Conservation (phyloP, 2,329 filamentous ascomycete genomes). For the Alternaria triticina region DNA sequence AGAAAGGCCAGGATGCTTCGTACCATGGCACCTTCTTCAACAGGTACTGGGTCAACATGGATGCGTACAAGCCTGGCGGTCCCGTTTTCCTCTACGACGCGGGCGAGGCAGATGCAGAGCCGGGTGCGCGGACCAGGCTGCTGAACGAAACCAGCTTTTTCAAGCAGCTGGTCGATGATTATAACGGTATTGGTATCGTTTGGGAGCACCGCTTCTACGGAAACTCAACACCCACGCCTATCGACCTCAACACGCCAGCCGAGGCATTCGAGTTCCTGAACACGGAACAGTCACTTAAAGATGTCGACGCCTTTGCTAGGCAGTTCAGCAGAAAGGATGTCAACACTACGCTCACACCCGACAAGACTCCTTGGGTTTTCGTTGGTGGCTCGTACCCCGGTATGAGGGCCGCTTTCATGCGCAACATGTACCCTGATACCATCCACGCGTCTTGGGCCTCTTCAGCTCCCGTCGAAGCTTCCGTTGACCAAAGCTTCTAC, state of each 20-base stretch:
- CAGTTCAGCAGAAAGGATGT: constrained; percentile 48
- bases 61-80: constrained; percentile 43
- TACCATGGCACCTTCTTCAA: constrained; percentile 43
- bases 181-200: constrained; percentile 46
- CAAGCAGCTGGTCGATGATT: constrained; percentile 46
- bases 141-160: constrained; percentile 43
- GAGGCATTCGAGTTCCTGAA: constrained; percentile 47
- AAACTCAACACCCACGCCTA: constrained; percentile 46
- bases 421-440: constrained; percentile 47
- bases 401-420: constrained; percentile 49
- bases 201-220: constrained; percentile 54
- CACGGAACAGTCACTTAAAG: constrained; percentile 51
- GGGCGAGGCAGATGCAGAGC: constrained; percentile 42
- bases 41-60: constrained; percentile 46
- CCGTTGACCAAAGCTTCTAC: constrained; percentile 58
- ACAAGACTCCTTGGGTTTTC: constrained; percentile 48
- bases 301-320: constrained; percentile 50
- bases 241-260: constrained; percentile 40
- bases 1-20: constrained; percentile 21
- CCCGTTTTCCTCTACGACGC: constrained; percentile 50
- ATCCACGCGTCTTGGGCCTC: constrained; percentile 47
- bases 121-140: constrained; percentile 32
- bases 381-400: constrained; percentile 48
- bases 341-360: constrained; percentile 42
- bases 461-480: constrained; percentile 54